A percentile compares a stretch with the other conserved stretches of the same genome.
phyloP scores from a whole-genome alignment of 805 yeast genomes.

The Candida rishiriensis region DNA sequence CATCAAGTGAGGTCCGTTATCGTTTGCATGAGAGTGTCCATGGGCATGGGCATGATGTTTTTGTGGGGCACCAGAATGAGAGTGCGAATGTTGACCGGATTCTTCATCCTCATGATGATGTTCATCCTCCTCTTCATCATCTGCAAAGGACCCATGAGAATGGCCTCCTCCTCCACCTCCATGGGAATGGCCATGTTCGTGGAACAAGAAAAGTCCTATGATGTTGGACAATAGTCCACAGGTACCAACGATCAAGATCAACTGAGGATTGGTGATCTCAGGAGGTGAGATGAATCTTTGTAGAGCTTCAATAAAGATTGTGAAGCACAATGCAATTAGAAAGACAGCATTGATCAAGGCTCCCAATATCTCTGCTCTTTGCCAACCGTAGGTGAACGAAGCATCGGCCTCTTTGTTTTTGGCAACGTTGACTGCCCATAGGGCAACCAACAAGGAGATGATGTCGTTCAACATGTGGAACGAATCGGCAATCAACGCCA shows the following conservation, averaged over 20 bases:
- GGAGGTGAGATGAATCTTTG: constrained; percentile 85
- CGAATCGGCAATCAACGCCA: constrained; percentile 93
- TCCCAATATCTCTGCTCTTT: constrained; percentile 94
- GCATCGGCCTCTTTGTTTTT: constrained; percentile 78
- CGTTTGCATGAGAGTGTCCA: constrained; percentile 1
- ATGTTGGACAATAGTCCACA: constrained; percentile 81
- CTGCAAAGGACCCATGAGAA: constrained; percentile 22
- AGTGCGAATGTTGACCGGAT: constrained; percentile 11
- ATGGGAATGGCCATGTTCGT: constrained; percentile 71
- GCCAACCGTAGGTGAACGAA: constrained; percentile 95
- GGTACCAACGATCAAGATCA: constrained; percentile 75
- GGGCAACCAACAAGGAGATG: constrained; percentile 80
- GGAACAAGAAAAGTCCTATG: constrained; percentile 81
- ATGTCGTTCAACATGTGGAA: constrained; percentile 98
- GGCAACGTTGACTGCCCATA: constrained; percentile 95
- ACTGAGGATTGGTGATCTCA: constrained; percentile 72
- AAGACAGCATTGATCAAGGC: constrained; percentile 94
- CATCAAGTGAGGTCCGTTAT: not conserved
- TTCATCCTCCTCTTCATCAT: constrained; percentile 12
- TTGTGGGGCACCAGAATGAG: constrained; percentile 1
- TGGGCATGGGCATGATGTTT: constrained; percentile 18
- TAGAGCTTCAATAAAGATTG: constrained; percentile 87
- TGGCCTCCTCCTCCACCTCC: constrained; percentile 33
- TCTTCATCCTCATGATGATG: not conserved
- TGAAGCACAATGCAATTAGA: constrained; percentile 83